Conservation (phyloP, 805 yeast species). For the Diddensiella santjacobensis region DNA sequence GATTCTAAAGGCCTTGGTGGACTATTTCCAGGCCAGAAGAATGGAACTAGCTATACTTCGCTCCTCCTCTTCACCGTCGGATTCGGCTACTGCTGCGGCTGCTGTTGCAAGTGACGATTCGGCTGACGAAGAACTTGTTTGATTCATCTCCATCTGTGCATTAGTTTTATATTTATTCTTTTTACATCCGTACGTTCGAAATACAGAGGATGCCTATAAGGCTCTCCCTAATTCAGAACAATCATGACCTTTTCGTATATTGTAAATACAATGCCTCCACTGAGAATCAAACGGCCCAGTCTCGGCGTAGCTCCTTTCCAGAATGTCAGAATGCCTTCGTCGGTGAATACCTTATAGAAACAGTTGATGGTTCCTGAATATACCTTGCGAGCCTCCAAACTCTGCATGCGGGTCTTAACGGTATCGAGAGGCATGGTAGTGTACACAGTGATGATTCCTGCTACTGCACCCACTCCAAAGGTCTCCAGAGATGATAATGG, state of each 20-base stretch:
- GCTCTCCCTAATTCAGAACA: conserved; percentile 27
- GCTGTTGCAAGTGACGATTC: conserved; percentile 1
- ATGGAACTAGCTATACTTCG: conserved; percentile 60
- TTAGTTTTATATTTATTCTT: conserved; percentile 1
- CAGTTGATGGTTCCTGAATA: conserved; percentile 80
- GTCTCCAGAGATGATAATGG: conserved; percentile 79
- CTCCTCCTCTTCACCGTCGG: conserved; percentile 7
- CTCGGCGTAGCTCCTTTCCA: conserved; percentile 99
- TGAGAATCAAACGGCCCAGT: conserved; percentile 81
- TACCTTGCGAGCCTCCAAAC: conserved; percentile 67
- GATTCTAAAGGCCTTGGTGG: conserved; percentile 61
- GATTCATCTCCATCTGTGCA: conserved; percentile 1
- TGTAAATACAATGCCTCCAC: conserved; percentile 97
- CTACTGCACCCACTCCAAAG: conserved; percentile 83
- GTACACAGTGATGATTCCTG: conserved; percentile 86
- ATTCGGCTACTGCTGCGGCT: no score
- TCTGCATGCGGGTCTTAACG: conserved; percentile 95
- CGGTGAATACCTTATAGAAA: conserved; percentile 69
- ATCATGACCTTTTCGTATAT: conserved; percentile 86
- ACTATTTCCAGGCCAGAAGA: conserved; percentile 69
- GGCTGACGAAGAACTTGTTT: neutral
- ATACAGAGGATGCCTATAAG: neutral
- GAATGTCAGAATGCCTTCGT: conserved; percentile 86
- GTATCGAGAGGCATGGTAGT: conserved; percentile 95
- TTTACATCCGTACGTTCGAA: neutral